Percentiles rank a stretch among this genome's conserved stretches.
Conservation (phyloP, 73 alveolate genomes). For the Halteria grandinella region DNA sequence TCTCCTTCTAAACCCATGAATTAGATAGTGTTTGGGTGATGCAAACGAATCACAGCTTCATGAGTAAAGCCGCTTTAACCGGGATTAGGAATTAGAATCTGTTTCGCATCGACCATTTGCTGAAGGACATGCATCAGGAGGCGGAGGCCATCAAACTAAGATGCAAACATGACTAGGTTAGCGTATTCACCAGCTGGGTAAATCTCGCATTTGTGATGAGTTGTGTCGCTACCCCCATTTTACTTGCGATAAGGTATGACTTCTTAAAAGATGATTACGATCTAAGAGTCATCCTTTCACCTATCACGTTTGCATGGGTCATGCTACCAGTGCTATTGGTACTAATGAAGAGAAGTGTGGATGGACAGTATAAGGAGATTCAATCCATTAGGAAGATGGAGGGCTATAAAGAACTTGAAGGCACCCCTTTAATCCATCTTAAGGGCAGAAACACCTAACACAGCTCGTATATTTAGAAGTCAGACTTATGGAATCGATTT, state of each 20-base stretch:
- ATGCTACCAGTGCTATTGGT: neutral
- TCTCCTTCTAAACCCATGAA: no score
- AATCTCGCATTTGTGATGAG: slow-evolving; percentile 13
- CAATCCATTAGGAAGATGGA: neutral
- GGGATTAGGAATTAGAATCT: slow-evolving; percentile 17
- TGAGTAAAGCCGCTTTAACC: slow-evolving; percentile 12
- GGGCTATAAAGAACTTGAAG: neutral
- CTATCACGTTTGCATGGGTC: slow-evolving; percentile 24
- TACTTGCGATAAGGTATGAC: slow-evolving; percentile 29
- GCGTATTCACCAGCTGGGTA: slow-evolving; percentile 4
- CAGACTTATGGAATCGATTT: slow-evolving; percentile 16
- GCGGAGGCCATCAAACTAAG: neutral
- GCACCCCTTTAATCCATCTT: neutral
- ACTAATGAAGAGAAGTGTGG: neutral
- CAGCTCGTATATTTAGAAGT: neutral
- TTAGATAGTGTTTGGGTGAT: slow-evolving; percentile 29
- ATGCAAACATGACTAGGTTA: neutral
- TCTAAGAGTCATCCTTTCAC: slow-evolving; percentile 26
- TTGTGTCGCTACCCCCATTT: neutral
- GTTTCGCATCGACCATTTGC: neutral
- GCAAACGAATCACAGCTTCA: slow-evolving; percentile 12
- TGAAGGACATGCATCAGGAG: neutral
- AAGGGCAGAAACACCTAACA: slow-evolving; percentile 46
- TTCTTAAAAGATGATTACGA: neutral
- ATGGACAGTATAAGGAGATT: neutral